These are phyloP conservation scores for Lactuca saligna DNA, from an alignment of 129 eudicot genomes.

Conservation along the genomic window DNA sequence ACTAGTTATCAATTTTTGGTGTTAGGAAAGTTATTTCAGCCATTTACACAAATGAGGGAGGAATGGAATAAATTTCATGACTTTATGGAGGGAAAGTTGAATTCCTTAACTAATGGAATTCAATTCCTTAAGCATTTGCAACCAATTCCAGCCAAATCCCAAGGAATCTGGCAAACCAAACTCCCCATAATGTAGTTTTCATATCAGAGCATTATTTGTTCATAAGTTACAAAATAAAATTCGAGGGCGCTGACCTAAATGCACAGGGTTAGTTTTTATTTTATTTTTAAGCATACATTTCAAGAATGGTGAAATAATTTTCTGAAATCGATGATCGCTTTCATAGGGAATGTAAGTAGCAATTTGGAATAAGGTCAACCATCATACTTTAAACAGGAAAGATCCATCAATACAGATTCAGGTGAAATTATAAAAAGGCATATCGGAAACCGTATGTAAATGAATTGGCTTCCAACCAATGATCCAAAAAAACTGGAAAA, in stretches of 20 bases:
- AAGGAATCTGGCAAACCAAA: background rate
- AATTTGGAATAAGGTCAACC: background rate
- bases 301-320: slow-evolving; percentile 1
- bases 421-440: background rate
- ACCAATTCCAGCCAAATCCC: background rate
- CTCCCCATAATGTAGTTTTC: background rate
- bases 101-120: background rate
- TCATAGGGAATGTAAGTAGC: background rate
- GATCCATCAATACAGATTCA: background rate
- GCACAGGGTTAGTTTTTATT: slow-evolving; percentile 1
- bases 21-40: background rate
- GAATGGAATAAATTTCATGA: background rate
- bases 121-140: too few relatives aligned
- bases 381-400: background rate
- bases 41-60: background rate
- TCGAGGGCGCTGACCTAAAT: slow-evolving; percentile 1
- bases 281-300: background rate
- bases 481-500: background rate
- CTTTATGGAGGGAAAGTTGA: background rate
- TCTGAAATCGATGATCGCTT: background rate
- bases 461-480: slow-evolving; percentile 5
- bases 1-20: background rate
- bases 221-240: background rate
- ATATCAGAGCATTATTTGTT: background rate
- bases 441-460: background rate